Evolutionary conservation across 2,329 filamentous ascomycete genomes (phyloP), one percentile per base, ranked within the genome.

Genomic region (Ophiosphaerella korrae): DNA sequence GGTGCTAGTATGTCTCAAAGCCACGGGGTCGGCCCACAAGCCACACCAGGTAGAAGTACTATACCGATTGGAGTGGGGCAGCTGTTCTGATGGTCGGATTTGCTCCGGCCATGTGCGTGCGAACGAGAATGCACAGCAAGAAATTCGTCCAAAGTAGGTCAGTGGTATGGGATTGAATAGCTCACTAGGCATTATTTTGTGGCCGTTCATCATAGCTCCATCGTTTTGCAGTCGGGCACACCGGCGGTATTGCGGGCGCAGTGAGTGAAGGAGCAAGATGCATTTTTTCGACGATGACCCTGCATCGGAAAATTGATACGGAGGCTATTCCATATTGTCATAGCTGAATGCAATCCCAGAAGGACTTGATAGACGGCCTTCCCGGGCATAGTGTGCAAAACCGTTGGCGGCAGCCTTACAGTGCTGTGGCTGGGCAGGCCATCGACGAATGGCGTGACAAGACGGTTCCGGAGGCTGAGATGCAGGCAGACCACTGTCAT

Each of bases 21-120:
- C 47, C 48, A 47, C 45, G 26, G 26, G 37, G 48, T 35, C 45
- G 45, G 53, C 39, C 29, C 55, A 52, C 57, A 55, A 58, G 54
- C 45, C 47, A 29, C 23, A 29, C 14, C 12, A 41, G 38, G 23
- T 9, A n/a, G 23, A 34, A 37, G 36, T 26, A 44, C 31, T 24
- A 49, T 41, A 33, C 31, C 29, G 48, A 50, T 38, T 41, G 33
- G 33, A 41, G 44, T 36, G 16, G 24, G 37, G 36, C 42, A 46
- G 23, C 47, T 41, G 21, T 13, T 42, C 21, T 38, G 32, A 12
- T 36, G 18, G 29, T 46, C 33, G 38, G 24, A 39, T 18, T 23
- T 14, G 3, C 16, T n/a, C 31, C 32, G 51, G 39, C 38, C 29
- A 18, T 23, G 24, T 12, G 41, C 9, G 38, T 26, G 33, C 39